These are phyloP conservation scores for Tulasnella sp. DNA, from an alignment of 768 basidiomycete species.

Conservation along the genomic window DNA sequence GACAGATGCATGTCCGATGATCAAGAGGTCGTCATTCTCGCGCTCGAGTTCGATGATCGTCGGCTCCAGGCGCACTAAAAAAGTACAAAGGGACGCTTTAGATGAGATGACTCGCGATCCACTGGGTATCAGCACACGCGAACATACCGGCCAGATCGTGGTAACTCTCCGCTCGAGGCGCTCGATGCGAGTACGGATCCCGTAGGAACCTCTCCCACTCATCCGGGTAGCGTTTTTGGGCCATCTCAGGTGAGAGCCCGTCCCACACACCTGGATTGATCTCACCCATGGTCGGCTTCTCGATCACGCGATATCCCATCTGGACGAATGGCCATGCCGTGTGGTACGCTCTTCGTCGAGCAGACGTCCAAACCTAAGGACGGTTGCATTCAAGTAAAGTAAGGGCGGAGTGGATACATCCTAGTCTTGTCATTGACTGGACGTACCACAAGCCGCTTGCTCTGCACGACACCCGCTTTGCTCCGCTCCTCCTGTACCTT, in stretches of 20 bases:
- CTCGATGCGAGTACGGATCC: slow-evolving; percentile 88
- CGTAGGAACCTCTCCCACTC: slow-evolving; percentile 89
- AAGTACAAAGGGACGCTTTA: background rate
- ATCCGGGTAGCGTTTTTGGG: slow-evolving; percentile 78
- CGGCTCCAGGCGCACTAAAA: slow-evolving; percentile 84
- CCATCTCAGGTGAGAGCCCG: slow-evolving; percentile 82
- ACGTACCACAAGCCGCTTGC: slow-evolving; percentile 25
- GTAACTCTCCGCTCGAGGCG: slow-evolving; percentile 91
- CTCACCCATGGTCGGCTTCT: slow-evolving; percentile 95
- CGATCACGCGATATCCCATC: slow-evolving; percentile 50
- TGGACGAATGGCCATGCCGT: slow-evolving; percentile 85
- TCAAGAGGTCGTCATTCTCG: slow-evolving; percentile 86
- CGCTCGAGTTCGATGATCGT: slow-evolving; percentile 88
- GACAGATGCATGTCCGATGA: slow-evolving; percentile 95
- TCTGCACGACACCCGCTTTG: slow-evolving; percentile 22
- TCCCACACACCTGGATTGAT: slow-evolving; percentile 99
- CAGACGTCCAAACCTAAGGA: slow-evolving; percentile 99
- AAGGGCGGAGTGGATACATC: background rate
- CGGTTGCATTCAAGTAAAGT: background rate
- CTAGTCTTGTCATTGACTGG: slow-evolving; percentile 7
- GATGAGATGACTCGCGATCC: background rate
- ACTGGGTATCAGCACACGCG: background rate
- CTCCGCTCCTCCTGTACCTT: slow-evolving; percentile 57
- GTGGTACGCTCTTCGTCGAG: slow-evolving; percentile 83
- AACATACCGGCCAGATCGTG: slow-evolving; percentile 77